Conservation (phyloP, 1,284 basidiomycete species). For the Ustilago xerochloae region DNA sequence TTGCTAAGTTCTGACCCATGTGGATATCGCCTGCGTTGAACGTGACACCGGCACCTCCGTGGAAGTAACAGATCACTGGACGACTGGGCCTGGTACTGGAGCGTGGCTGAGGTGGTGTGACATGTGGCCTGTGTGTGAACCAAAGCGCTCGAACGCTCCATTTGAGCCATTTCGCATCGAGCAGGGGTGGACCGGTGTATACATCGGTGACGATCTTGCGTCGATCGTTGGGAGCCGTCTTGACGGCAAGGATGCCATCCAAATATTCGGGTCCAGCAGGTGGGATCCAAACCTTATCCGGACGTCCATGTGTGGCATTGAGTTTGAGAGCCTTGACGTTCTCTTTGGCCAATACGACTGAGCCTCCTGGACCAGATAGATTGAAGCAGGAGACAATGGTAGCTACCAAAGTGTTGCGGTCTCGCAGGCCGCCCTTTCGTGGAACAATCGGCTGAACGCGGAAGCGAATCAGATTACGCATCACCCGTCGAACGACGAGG, state of each 20-base stretch:
- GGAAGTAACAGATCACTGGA: constrained; percentile 65
- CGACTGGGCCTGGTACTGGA: constrained; percentile 30
- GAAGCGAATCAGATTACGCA: constrained; percentile 55
- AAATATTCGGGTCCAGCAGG: constrained; percentile 58
- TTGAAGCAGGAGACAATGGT: constrained; percentile 50
- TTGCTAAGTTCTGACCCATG: constrained; percentile 60
- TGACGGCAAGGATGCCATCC: constrained; percentile 59
- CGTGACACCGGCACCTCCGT: constrained; percentile 65
- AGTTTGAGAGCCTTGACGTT: constrained; percentile 53
- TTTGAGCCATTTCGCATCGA: constrained; percentile 64
- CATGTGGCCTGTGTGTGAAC: constrained; percentile 59
- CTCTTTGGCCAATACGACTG: constrained; percentile 45
- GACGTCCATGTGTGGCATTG: constrained; percentile 35
- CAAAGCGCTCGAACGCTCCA: constrained; percentile 55
- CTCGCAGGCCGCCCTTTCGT: constrained; percentile 58
- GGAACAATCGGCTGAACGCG: constrained; percentile 60
- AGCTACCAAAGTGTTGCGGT: constrained; percentile 52
- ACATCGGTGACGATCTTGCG: constrained; percentile 32
- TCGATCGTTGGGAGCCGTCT: constrained; percentile 40
- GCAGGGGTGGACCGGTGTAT: constrained; percentile 60
- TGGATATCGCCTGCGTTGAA: constrained; percentile 63
- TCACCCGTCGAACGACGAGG: constrained; percentile 49
- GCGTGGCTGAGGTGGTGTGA: constrained; percentile 37
- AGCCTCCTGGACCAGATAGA: constrained; percentile 59
- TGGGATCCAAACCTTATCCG: constrained; percentile 63